phyloP scores from a whole-genome alignment of 331 rosid genomes.

The Pyracantha coccinea region DNA sequence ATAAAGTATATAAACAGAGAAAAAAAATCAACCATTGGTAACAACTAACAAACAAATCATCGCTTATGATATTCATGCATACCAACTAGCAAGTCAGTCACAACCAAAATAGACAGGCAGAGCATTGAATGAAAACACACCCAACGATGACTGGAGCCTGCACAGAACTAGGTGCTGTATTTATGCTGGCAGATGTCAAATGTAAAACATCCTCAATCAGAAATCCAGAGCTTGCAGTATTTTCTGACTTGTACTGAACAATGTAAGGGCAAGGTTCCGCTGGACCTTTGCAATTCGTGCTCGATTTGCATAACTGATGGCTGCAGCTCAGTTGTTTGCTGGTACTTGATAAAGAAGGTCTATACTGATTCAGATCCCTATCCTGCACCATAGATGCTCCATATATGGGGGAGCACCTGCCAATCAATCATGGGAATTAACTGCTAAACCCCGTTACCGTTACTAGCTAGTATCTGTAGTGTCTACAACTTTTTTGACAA shows the following conservation, averaged over 20 bases:
- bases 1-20: background rate
- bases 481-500: too few species aligned
- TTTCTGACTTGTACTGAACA: slow-evolving; percentile 53
- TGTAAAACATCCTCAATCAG: slow-evolving; percentile 83
- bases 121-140: slow-evolving; percentile 21
- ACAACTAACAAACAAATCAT: background rate
- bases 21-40: background rate
- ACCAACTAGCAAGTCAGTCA: background rate
- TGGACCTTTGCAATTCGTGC: slow-evolving; percentile 58
- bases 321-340: slow-evolving; percentile 75
- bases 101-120: background rate
- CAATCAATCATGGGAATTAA: slow-evolving; percentile 91
- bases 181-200: slow-evolving; percentile 44
- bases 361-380: slow-evolving; percentile 83
- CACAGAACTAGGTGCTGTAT: slow-evolving; percentile 41
- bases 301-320: slow-evolving; percentile 60
- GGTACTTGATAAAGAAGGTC: slow-evolving; percentile 66
- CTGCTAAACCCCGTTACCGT: slow-evolving; percentile 57
- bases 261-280: slow-evolving; percentile 61
- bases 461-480: background rate
- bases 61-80: background rate
- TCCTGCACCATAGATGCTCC: slow-evolving; percentile 99
- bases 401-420: slow-evolving; percentile 93
- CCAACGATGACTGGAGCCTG: slow-evolving; percentile 77
- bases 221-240: slow-evolving; percentile 86